Conservation (phyloP, 768 basidiomycete genomes). For the Phylloporus arenicola region DNA sequence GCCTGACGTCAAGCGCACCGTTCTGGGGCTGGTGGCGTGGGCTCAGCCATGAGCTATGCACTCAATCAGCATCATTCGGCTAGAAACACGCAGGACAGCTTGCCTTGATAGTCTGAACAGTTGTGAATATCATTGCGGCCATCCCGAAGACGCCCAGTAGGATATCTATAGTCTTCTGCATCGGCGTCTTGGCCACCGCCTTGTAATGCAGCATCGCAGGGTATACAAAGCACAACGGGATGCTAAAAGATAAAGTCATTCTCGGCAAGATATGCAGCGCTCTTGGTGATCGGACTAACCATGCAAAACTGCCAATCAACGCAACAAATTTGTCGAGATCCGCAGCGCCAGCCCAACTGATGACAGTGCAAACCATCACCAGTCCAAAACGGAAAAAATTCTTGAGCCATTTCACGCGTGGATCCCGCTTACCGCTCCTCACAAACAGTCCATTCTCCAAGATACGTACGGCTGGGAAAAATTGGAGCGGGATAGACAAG, state of each 20-base stretch:
- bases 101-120: slow-evolving; percentile 69
- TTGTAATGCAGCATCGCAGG: slow-evolving; percentile 90
- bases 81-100: not conserved
- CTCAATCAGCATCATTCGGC: slow-evolving; percentile 7
- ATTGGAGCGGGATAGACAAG: slow-evolving; percentile 87
- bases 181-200: slow-evolving; percentile 70
- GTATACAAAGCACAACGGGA: slow-evolving; percentile 91
- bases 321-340: slow-evolving; percentile 96
- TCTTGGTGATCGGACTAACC: slow-evolving; percentile 44
- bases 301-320: slow-evolving; percentile 90
- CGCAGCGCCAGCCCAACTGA: slow-evolving; percentile 77
- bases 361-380: slow-evolving; percentile 73
- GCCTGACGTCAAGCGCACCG: slow-evolving; percentile 16
- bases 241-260: slow-evolving; percentile 40
- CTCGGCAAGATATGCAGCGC: not conserved
- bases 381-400: slow-evolving; percentile 77
- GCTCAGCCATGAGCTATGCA: slow-evolving; percentile 52
- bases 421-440: slow-evolving; percentile 75
- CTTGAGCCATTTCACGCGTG: slow-evolving; percentile 92
- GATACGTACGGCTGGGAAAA: slow-evolving; percentile 97
- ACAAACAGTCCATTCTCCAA: slow-evolving; percentile 94
- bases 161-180: slow-evolving; percentile 63
- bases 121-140: slow-evolving; percentile 71
- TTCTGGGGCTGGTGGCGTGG: slow-evolving; percentile 35
- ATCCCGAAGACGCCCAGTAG: slow-evolving; percentile 72